Evolutionary conservation across 2,329 filamentous ascomycete species (phyloP).

Genomic region (Chrysosporium keratinophilum): DNA sequence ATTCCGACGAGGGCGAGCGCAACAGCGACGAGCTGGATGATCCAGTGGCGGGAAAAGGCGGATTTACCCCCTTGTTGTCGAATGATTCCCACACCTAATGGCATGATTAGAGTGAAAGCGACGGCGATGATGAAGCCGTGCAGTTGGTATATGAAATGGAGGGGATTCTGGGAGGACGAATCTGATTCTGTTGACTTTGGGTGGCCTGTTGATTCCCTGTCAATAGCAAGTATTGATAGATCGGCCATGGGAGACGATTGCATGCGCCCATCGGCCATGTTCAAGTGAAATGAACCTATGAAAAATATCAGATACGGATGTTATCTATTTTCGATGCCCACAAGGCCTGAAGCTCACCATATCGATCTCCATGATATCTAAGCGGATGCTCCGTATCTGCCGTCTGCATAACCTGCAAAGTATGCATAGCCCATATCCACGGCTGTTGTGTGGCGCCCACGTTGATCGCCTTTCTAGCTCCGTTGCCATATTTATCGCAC

Average conservation of each 20-base stretch:
- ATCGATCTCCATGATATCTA: constrained; percentile 3
- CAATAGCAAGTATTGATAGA: not conserved
- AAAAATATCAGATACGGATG: not conserved
- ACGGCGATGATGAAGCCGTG: constrained; percentile 1
- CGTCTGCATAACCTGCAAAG: constrained; percentile 6
- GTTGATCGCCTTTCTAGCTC: not conserved
- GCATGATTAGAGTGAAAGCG: not conserved
- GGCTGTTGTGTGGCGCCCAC: not conserved
- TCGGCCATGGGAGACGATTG: not conserved
- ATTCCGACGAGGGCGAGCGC: not conserved
- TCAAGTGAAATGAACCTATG: not conserved
- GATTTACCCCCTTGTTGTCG: not conserved
- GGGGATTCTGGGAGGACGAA: not conserved
- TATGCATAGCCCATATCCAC: constrained; percentile 10
- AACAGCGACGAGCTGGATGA: not conserved
- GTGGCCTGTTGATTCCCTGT: not conserved
- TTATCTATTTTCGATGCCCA: not conserved
- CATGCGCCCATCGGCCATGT: not conserved
- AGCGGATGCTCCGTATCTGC: not conserved
- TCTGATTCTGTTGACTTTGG: not conserved
- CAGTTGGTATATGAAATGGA: not conserved
- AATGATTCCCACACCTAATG: not conserved
- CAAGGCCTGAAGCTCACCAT: not conserved
- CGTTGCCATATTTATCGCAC: constrained; percentile 1
- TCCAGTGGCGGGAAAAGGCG: not conserved